Base-by-base conservation (phyloP, 2,329 filamentous ascomycete species). In the Hypoxylon sp. region DNA sequence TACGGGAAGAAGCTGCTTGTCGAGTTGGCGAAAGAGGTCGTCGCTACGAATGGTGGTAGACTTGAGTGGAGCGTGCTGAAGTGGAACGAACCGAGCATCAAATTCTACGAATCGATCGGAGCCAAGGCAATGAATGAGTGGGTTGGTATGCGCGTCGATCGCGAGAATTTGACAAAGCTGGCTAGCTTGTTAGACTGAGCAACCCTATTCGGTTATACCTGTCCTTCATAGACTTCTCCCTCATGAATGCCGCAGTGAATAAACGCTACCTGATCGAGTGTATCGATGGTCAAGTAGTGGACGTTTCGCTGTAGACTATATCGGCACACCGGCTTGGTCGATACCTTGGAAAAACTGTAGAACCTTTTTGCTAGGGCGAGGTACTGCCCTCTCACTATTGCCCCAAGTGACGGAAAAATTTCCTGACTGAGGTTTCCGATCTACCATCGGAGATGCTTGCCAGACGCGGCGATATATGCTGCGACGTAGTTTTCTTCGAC, bases 31-130 rank as follows among this genome's bases (percentile, higher is more conserved):
- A 88, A 87, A 75, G 92, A 97, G 82, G 90, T 93, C 2, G 76
- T 92, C 58, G 86, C 87, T 58, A 91, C 94, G 71, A 85, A 87
- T 2, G 94, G 94, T 0, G 89, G 86, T 6, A 85, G 95, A 65
- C 81, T 98, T 61, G 94, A 98, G 77, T 98, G 95, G 95, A 90
- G 87, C 72, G 96, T 97, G 69, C 81, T 98, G 74, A 95, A 93
- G 82, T 97, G 94, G 94, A 98, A 98, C 77, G 88, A 93, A 83
- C 92, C 93, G 6, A 94, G 92, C 78, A 92, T 98, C 82, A 85
- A 90, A 74, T 98, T 98, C 76, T 98, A 98, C 78, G 85, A 90
- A 79, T 86, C 83, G 65, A 86, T 90, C 57, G 92, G 93, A 0
- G 92, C 92, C 1, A 84, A 81, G 72, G 82, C 83, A 71, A 89